Percentiles rank a stretch among this genome's conserved stretches.
phyloP scores from a whole-genome alignment of 495 filamentous ascomycete species.

The Lichenothelia convexa region DNA sequence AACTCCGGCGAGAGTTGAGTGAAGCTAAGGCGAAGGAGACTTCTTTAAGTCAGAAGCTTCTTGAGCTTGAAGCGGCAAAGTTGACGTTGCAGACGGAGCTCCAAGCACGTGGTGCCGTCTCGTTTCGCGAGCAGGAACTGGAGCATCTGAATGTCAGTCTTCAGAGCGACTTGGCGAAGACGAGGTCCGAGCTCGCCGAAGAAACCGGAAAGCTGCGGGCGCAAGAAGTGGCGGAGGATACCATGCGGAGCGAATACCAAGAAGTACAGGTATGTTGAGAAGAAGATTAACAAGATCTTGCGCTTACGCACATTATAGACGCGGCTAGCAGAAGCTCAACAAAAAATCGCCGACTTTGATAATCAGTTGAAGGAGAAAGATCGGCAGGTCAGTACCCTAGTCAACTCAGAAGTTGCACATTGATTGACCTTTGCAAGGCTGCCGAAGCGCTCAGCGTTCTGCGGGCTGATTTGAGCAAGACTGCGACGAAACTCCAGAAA shows the following conservation, averaged over 20 bases:
- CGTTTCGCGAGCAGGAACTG: neutral
- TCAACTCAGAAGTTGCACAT: no score
- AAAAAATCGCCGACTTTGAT: no score
- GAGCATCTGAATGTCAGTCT: neutral
- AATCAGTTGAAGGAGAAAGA: no score
- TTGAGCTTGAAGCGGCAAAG: neutral
- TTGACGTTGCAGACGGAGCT: neutral
- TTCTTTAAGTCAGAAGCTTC: neutral
- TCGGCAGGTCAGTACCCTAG: no score
- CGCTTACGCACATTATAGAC: no score
- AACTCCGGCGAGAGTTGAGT: neutral
- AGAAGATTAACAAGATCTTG: no score
- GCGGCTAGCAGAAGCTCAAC: no score
- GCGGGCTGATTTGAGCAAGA: neutral
- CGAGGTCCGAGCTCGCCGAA: neutral
- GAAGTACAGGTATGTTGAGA: no score
- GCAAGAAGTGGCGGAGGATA: neutral
- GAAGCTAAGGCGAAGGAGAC: slow-evolving; percentile 1
- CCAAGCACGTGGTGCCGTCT: neutral
- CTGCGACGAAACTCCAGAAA: neutral
- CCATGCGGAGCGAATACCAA: neutral
- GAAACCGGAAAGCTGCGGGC: neutral
- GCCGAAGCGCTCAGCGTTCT: neutral
- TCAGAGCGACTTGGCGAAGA: neutral
- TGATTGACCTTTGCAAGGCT: no score